A percentile compares a stretch with the other conserved stretches of the same genome.
Conservation (phyloP, 495 filamentous ascomycete species). For the Annulohypoxylon nitens region DNA sequence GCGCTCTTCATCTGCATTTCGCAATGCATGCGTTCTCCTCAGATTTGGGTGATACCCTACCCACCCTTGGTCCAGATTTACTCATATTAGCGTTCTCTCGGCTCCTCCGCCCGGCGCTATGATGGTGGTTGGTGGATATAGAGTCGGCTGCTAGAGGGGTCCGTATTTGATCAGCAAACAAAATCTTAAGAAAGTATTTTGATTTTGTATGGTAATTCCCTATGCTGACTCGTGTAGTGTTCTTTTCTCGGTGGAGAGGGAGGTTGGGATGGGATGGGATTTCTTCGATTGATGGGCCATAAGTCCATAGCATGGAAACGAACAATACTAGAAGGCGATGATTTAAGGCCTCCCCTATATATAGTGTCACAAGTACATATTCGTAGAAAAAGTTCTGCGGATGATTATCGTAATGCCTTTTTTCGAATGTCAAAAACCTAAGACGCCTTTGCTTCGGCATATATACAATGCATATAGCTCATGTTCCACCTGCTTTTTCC, state of each 20-base stretch:
- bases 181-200: conserved; percentile 25
- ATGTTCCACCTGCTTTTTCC: conserved; percentile 13
- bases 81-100: conserved; percentile 25
- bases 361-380: neutral
- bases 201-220: conserved; percentile 18
- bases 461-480: conserved; percentile 33
- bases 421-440: conserved; percentile 19
- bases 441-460: conserved; percentile 19
- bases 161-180: conserved; percentile 32
- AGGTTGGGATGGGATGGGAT: conserved; percentile 6
- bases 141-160: conserved; percentile 19
- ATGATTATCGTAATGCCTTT: conserved; percentile 19
- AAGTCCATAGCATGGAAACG: conserved; percentile 34
- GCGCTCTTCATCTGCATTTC: conserved; percentile 23
- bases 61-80: conserved; percentile 31
- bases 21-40: conserved; percentile 33
- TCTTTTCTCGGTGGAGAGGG: conserved; percentile 12
- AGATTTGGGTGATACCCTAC: conserved; percentile 40
- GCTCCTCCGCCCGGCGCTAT: conserved; percentile 16
- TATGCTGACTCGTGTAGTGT: conserved; percentile 24
- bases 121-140: conserved; percentile 25
- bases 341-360: neutral
- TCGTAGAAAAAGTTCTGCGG: neutral
- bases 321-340: conserved; percentile 37
- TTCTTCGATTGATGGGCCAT: conserved; percentile 33